phyloP scores from a whole-genome alignment of 176 grass and related monocot species.

The Avena eriantha region DNA sequence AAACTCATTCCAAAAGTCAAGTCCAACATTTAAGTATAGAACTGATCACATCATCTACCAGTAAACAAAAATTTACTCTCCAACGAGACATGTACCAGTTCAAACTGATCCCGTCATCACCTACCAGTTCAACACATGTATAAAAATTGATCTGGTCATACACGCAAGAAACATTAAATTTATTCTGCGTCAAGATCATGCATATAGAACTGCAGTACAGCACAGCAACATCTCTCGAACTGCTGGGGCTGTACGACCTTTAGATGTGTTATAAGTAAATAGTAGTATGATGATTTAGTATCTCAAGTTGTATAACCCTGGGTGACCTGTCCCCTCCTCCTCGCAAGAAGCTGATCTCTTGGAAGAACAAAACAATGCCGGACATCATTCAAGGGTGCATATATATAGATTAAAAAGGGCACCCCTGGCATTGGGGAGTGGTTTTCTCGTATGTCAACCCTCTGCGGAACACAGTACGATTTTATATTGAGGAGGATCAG shows the following conservation, averaged over 20 bases:
- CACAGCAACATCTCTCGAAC: not conserved
- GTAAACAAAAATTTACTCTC: not conserved
- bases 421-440: constrained; percentile 28
- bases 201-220: not conserved
- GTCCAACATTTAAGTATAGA: not conserved
- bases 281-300: not conserved
- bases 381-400: constrained; percentile 30
- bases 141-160: not conserved
- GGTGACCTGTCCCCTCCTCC: not conserved
- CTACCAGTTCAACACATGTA: constrained; percentile 11
- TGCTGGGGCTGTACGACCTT: not conserved
- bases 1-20: not conserved
- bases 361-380: constrained; percentile 44
- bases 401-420: constrained; percentile 33
- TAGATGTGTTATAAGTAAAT: not conserved
- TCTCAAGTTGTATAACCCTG: constrained; percentile 8
- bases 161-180: not conserved
- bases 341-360: constrained; percentile 17
- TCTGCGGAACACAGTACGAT: constrained; percentile 23
- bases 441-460: constrained; percentile 35
- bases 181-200: not conserved
- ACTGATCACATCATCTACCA: constrained; percentile 6
- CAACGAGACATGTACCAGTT: not conserved
- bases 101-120: not conserved
- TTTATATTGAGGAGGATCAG: constrained; percentile 22